A percentile compares a stretch with the other conserved stretches of the same genome.
These are phyloP conservation scores for Candida lessepsii DNA, from an alignment of 805 yeast species.

Conservation along the genomic window DNA sequence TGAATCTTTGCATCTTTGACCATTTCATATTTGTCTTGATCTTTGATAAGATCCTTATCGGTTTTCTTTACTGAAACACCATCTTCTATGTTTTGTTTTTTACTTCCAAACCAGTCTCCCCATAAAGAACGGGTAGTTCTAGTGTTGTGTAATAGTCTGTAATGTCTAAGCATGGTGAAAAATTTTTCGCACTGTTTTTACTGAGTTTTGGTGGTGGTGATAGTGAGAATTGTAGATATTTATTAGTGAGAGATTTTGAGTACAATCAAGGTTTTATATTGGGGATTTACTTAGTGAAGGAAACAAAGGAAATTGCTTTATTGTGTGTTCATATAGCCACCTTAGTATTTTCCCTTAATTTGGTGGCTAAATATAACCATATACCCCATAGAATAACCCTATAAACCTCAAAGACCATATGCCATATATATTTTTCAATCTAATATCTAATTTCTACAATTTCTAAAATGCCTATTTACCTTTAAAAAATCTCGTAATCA, in stretches of 20 bases:
- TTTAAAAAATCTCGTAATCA: neutral
- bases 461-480: neutral
- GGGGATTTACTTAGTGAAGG: too few species aligned
- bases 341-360: too few species aligned
- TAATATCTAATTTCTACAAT: too few species aligned
- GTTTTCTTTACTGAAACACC: neutral
- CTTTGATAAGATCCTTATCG: constrained; percentile 31
- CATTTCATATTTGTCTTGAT: constrained; percentile 37
- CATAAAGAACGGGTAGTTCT: constrained; percentile 22
- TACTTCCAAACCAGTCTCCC: constrained; percentile 34
- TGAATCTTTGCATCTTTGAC: constrained; percentile 33
- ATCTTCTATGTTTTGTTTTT: constrained; percentile 16
- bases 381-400: too few species aligned
- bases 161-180: constrained; percentile 6
- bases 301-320: too few species aligned
- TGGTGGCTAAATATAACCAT: too few species aligned
- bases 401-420: too few species aligned
- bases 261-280: too few species aligned
- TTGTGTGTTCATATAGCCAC: too few species aligned
- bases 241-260: too few species aligned
- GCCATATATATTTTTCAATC: too few species aligned
- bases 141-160: constrained; percentile 13
- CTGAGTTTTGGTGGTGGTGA: neutral
- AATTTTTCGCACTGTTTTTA: constrained; percentile 5
- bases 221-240: too few species aligned